Base-by-base conservation (phyloP, 1,284 basidiomycete genomes). In the Somion occarium region DNA sequence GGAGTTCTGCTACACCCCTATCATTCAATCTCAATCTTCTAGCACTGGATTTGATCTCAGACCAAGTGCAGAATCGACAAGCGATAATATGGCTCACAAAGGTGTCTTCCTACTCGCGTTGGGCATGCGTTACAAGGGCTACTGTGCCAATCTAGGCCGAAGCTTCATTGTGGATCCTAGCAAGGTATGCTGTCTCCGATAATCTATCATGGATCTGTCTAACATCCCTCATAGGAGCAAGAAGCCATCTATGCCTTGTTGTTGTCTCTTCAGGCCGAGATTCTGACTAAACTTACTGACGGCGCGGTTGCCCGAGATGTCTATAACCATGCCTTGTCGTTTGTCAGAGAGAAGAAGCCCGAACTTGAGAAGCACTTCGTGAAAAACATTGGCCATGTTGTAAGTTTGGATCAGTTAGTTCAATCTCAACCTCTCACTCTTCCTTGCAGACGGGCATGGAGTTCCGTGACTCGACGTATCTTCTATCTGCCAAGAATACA, bases 121-220 rank as follows among this genome's bases (percentile, higher is more conserved):
- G 56, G 96, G 94, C 37, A 79, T 98, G 69, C 83, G 93, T 27
- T 98, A 97, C 73, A 95, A 89, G 64, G 89, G 85, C 9, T 98
- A 98, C 66, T 94, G 92, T 64, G 84, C 90, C 26, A 96, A 94
- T 67, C 80, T 98, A 55, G 93, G 90, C 9, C 80, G 96, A 42
- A 98, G 93, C 2, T 95, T 96, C 68, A 91, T 98, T 61, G 93
- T 98, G 44, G 93, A 96, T 66, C 95, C 96, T 1, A 87, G 86
- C 59, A 87, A 89, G 64, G 91, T 91, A 51, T 61, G 79, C 64
- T 3, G 56, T n/a, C 5, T 45, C 4, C 39, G 34, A 3, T 38
- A 7, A 27, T 49, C 44, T 23, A 34, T 9, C 45, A 9, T 39
- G 20, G 26, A 52, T 5, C 39, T 44, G 37, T 11, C 25, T 41